A percentile compares a stretch with the other conserved stretches of the same genome.
Evolutionary conservation across 2,329 filamentous ascomycete species (phyloP).

Genomic region (Metarhizium sp.): DNA sequence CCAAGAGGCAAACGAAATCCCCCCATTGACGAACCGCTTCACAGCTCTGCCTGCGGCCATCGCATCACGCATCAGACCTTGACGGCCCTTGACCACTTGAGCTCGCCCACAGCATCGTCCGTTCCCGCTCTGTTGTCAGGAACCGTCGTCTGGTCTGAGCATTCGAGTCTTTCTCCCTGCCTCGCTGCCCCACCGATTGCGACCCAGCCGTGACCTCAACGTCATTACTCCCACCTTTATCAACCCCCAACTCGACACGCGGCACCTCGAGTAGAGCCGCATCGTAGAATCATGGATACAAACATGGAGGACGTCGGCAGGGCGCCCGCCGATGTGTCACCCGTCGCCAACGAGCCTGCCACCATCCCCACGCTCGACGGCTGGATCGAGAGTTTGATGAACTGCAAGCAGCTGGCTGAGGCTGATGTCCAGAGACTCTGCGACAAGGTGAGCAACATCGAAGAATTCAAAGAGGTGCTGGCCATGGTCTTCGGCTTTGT

Average conservation of each 20-base stretch:
- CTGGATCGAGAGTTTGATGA: constrained; percentile 98
- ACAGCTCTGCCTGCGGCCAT: not conserved
- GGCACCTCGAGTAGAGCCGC: constrained; percentile 11
- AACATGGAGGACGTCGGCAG: constrained; percentile 98
- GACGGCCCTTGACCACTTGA: not conserved
- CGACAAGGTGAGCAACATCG: constrained; percentile 66
- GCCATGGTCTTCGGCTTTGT: not conserved
- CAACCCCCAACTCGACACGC: constrained; percentile 10
- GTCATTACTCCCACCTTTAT: constrained; percentile 17
- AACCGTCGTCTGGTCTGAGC: not conserved
- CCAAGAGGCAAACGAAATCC: not conserved
- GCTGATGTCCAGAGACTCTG: constrained; percentile 91
- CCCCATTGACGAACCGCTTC: not conserved
- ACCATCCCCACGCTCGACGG: constrained; percentile 90
- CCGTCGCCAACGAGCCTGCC: constrained; percentile 66
- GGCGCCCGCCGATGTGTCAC: constrained; percentile 68
- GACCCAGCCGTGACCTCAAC: constrained; percentile 18
- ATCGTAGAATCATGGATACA: constrained; percentile 63
- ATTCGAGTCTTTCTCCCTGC: constrained; percentile 1
- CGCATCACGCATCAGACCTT: not conserved
- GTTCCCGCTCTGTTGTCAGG: not conserved
- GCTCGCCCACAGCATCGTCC: not conserved
- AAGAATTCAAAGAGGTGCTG: constrained; percentile 1
- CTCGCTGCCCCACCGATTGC: constrained; percentile 11
- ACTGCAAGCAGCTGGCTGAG: constrained; percentile 95